Evolutionary conservation across 306 rosid species (phyloP).

Genomic region (Acacia acuminata): DNA sequence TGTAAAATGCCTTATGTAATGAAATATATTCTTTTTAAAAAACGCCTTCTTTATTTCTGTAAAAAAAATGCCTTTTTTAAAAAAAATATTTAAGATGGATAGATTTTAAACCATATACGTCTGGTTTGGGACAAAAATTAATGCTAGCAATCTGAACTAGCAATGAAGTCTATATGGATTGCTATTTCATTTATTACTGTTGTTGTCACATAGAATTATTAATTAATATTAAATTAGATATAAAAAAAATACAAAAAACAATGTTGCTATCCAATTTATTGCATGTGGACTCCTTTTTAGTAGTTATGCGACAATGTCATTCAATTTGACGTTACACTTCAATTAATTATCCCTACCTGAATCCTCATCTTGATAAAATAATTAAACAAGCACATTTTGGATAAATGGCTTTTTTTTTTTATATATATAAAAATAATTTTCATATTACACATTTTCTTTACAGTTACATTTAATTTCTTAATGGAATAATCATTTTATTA

Average conservation of each 20-base stretch:
- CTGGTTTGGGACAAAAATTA: background rate
- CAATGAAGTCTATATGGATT: background rate
- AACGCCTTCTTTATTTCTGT: too few species aligned
- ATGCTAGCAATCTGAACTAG: background rate
- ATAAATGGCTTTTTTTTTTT: too few species aligned
- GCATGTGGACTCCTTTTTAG: background rate
- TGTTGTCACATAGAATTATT: background rate
- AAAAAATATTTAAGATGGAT: too few species aligned
- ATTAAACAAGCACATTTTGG: background rate
- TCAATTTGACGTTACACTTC: background rate
- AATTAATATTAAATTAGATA: background rate
- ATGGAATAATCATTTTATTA: too few species aligned
- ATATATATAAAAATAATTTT: too few species aligned
- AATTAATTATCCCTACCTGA: background rate
- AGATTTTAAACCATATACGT: background rate
- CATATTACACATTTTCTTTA: too few species aligned
- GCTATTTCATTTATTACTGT: background rate
- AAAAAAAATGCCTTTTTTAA: too few species aligned
- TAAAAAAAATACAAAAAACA: background rate
- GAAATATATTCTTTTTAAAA: too few species aligned
- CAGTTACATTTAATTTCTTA: too few species aligned
- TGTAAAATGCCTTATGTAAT: too few species aligned
- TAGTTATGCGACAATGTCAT: background rate
- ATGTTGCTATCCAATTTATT: constrained; percentile 6
- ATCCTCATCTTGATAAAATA: background rate